A percentile compares a stretch with the other conserved stretches of the same genome.
Evolutionary conservation across 2,329 filamentous ascomycete species (phyloP).

Genomic region (Epichloe sp.): DNA sequence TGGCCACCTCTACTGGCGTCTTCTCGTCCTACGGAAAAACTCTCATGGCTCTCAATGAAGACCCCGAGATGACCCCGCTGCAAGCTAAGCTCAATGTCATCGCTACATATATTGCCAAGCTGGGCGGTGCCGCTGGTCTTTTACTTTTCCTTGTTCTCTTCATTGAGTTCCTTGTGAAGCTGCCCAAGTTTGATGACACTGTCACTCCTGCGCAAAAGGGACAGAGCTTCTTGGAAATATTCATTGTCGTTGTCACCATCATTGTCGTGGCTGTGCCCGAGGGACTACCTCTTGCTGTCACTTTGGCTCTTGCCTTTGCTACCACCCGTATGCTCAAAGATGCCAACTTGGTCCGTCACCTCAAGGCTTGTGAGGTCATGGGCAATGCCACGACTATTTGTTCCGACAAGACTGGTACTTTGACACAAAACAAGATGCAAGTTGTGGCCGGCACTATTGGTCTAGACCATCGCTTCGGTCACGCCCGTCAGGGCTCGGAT

Average conservation of each 20-base stretch:
- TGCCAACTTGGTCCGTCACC: slow-evolving; percentile 62
- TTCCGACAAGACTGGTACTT: slow-evolving; percentile 54
- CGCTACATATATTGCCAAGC: slow-evolving; percentile 64
- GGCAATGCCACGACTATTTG: slow-evolving; percentile 62
- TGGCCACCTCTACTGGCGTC: slow-evolving; percentile 60
- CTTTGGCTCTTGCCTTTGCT: slow-evolving; percentile 61
- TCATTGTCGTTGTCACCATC: slow-evolving; percentile 68
- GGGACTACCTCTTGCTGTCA: slow-evolving; percentile 66
- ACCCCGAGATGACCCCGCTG: slow-evolving; percentile 62
- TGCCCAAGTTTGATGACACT: slow-evolving; percentile 36
- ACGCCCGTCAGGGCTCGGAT: slow-evolving; percentile 15
- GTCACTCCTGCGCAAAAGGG: slow-evolving; percentile 58
- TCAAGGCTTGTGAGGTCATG: slow-evolving; percentile 72
- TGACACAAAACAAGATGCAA: slow-evolving; percentile 58
- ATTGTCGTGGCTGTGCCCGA: slow-evolving; percentile 72
- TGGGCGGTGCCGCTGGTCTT: slow-evolving; percentile 64
- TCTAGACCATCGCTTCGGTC: slow-evolving; percentile 41
- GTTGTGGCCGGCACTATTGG: slow-evolving; percentile 49
- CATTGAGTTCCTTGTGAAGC: slow-evolving; percentile 66
- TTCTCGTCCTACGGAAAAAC: slow-evolving; percentile 67
- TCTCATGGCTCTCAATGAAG: slow-evolving; percentile 59
- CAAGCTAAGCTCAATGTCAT: slow-evolving; percentile 65
- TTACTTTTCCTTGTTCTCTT: slow-evolving; percentile 74
- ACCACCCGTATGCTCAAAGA: slow-evolving; percentile 67
- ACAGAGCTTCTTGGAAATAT: slow-evolving; percentile 61